Percentiles rank a stretch among this genome's conserved stretches.
phyloP scores from a whole-genome alignment of 208 protist species.

The Naegleria gruberi region DNA sequence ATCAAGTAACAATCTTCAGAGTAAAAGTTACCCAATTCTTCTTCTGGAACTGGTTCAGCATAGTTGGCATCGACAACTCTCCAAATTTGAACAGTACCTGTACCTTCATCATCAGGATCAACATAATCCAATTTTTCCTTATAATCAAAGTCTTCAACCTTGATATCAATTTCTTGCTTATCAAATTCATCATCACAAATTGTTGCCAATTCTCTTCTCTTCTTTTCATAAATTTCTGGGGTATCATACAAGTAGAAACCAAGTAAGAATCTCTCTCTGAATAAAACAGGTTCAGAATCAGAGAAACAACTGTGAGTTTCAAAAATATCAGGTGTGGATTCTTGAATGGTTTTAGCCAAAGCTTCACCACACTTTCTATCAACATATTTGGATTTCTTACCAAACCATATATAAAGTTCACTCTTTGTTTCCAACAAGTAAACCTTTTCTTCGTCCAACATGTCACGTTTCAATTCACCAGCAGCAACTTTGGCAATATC shows the following conservation, averaged over 20 bases:
- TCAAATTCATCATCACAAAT: not conserved
- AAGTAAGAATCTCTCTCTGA: not conserved
- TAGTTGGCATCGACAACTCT: not conserved
- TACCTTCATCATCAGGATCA: not conserved
- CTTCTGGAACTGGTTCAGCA: not conserved
- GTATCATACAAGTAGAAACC: not conserved
- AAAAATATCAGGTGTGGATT: not conserved
- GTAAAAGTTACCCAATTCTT: conserved; percentile 2
- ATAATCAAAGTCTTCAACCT: not conserved
- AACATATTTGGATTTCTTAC: not conserved
- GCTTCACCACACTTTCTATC: not conserved
- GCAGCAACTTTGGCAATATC: not conserved
- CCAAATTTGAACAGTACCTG: not conserved
- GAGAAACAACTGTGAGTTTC: not conserved
- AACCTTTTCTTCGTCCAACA: not conserved
- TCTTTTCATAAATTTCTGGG: not conserved
- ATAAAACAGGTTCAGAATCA: not conserved
- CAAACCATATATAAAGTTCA: not conserved
- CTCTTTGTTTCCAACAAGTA: conserved; percentile 12
- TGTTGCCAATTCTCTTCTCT: not conserved
- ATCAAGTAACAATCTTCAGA: conserved; percentile 17
- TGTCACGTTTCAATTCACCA: not conserved
- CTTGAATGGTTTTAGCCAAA: not conserved
- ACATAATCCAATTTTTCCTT: not conserved
- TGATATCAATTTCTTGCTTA: not conserved